phyloP scores from a whole-genome alignment of 2,329 filamentous ascomycete species.

The Hypocrella siamensis region DNA sequence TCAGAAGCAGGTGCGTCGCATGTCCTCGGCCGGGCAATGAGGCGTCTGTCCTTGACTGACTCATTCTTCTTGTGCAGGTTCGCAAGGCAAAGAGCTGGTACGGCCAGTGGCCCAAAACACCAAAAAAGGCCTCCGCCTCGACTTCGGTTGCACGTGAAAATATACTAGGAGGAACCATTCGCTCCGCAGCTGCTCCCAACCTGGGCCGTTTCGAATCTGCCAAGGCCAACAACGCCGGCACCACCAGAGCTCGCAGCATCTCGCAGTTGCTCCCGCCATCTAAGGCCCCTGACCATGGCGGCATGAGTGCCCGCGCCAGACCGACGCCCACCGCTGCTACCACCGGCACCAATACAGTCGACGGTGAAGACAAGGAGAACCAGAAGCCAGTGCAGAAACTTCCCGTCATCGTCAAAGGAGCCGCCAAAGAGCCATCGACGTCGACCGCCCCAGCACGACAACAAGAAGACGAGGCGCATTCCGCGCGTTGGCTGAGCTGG shows the following conservation, averaged over 20 bases:
- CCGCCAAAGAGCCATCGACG: too few relatives aligned
- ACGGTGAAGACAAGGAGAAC: not conserved
- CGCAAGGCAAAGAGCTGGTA: conserved; percentile 46
- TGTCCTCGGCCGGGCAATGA: not conserved
- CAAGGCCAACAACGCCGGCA: conserved; percentile 19
- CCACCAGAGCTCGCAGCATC: conserved; percentile 14
- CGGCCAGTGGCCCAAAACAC: conserved; percentile 39
- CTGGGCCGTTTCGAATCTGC: conserved; percentile 32
- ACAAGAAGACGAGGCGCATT: not conserved
- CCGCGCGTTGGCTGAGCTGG: too few relatives aligned
- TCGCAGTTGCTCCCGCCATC: conserved; percentile 9
- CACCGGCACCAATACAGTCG: not conserved
- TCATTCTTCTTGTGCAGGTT: conserved; percentile 17
- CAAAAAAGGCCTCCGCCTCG: conserved; percentile 44
- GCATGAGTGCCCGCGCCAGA: conserved; percentile 1
- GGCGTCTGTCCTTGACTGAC: not conserved
- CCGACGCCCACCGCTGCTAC: not conserved
- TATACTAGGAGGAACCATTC: conserved; percentile 40
- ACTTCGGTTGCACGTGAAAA: conserved; percentile 45
- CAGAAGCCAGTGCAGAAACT: conserved; percentile 2
- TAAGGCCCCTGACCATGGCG: conserved; percentile 11
- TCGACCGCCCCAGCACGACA: too few relatives aligned
- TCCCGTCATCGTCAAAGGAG: too few relatives aligned
- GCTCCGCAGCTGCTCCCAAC: conserved; percentile 28
- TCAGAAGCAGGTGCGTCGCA: conserved; percentile 6